These are phyloP conservation scores for Penicillium sp. DNA, from an alignment of 2,329 filamentous ascomycete species.

Conservation along the genomic window DNA sequence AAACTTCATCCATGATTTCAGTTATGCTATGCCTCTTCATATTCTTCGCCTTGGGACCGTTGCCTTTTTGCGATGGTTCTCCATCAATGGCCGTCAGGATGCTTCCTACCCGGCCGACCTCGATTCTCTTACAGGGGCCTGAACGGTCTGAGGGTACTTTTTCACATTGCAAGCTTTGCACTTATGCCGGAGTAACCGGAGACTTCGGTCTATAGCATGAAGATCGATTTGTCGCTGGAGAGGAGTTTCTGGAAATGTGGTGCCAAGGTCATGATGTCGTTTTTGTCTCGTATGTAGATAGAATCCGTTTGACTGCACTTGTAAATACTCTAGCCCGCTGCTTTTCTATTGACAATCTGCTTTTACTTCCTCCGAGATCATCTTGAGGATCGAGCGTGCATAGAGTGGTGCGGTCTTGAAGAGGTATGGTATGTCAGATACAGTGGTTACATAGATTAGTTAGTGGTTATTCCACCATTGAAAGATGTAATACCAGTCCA, in stretches of 20 bases:
- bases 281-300: constrained; percentile 24
- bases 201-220: constrained; percentile 27
- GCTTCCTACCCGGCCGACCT: constrained; percentile 1
- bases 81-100: constrained; percentile 8
- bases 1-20: constrained; percentile 10
- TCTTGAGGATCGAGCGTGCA: neutral
- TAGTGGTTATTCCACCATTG: neutral
- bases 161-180: constrained; percentile 27
- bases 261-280: constrained; percentile 17
- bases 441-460: neutral
- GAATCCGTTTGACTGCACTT: constrained; percentile 19
- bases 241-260: constrained; percentile 27
- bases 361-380: neutral
- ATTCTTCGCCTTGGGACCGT: constrained; percentile 5
- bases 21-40: constrained; percentile 13
- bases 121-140: neutral
- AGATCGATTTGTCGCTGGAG: constrained; percentile 23
- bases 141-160: constrained; percentile 7
- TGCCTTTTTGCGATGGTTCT: neutral
- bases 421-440: neutral
- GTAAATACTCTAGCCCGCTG: constrained; percentile 6
- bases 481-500: neutral
- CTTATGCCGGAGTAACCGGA: constrained; percentile 33
- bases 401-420: neutral
- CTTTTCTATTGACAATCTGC: neutral